Evolutionary conservation across 345 rosid genomes (phyloP).

Genomic region (Nasturtium officinale): DNA sequence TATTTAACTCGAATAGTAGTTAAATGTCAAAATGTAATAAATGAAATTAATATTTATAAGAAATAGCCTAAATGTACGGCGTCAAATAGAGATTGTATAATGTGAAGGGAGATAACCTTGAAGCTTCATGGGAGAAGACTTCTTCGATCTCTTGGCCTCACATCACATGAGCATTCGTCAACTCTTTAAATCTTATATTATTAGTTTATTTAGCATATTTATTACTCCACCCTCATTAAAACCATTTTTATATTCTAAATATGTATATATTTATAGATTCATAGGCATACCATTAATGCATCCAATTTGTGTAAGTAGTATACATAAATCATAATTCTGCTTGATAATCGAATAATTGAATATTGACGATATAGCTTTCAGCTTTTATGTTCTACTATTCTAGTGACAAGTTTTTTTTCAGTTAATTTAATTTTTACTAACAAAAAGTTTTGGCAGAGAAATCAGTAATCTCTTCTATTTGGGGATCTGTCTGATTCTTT

Average conservation of each 20-base stretch:
- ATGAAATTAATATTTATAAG: slow-evolving; percentile 18
- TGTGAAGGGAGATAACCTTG: slow-evolving; percentile 46
- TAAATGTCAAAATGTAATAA: slow-evolving; percentile 32
- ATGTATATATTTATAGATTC: slow-evolving; percentile 9
- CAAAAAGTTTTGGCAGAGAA: background rate
- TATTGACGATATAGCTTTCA: background rate
- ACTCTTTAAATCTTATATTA: slow-evolving; percentile 34
- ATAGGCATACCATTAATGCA: slow-evolving; percentile 5
- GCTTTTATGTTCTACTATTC: background rate
- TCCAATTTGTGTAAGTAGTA: background rate
- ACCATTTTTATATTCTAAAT: slow-evolving; percentile 22
- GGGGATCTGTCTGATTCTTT: background rate
- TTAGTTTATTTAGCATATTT: slow-evolving; percentile 6
- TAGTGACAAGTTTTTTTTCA: no score
- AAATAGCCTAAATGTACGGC: slow-evolving; percentile 54
- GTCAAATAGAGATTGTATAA: slow-evolving; percentile 37
- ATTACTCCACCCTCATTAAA: slow-evolving; percentile 17
- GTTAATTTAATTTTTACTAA: no score
- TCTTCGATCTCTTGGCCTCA: slow-evolving; percentile 29
- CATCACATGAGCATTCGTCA: slow-evolving; percentile 47
- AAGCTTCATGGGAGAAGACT: slow-evolving; percentile 57
- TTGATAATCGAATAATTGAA: background rate
- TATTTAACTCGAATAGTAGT: slow-evolving; percentile 13
- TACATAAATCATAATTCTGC: background rate
- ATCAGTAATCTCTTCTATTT: no score